These are phyloP conservation scores for Colletotrichum sp. DNA, from an alignment of 2,329 filamentous ascomycete species.

Conservation along the genomic window DNA sequence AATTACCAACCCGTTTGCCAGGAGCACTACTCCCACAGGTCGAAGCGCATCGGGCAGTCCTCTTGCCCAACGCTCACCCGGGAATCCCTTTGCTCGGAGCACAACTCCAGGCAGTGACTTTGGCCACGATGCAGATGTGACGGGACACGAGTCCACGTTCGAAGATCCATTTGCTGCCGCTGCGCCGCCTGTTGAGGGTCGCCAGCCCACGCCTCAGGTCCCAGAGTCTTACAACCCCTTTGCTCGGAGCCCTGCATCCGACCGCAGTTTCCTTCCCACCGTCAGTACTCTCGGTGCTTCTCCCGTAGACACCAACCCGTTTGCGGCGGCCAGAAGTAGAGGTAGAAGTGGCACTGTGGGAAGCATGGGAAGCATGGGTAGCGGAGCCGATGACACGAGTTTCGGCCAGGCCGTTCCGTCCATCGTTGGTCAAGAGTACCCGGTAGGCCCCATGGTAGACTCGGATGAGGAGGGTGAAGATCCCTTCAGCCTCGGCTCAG, in stretches of 20 bases:
- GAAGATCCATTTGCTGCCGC: neutral
- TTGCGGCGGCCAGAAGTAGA: neutral
- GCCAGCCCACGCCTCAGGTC: conserved; percentile 6
- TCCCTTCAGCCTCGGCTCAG: neutral
- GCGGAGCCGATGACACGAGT: neutral
- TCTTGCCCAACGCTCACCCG: neutral
- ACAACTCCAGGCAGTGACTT: neutral
- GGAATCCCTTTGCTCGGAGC: neutral
- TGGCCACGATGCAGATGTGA: neutral
- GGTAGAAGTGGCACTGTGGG: neutral
- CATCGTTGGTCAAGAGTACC: neutral
- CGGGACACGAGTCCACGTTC: neutral
- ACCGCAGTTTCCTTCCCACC: neutral
- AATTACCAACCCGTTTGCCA: conserved; percentile 2
- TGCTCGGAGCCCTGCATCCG: neutral
- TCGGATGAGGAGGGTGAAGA: neutral
- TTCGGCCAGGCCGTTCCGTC: neutral
- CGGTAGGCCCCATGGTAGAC: neutral
- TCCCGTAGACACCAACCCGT: neutral
- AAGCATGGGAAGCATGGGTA: neutral
- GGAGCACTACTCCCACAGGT: neutral
- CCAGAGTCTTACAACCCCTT: conserved; percentile 10
- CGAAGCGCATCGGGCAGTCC: neutral
- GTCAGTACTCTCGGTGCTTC: neutral
- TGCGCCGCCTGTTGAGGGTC: neutral